A percentile compares a stretch with the other conserved stretches of the same genome.
phyloP scores from a whole-genome alignment of 495 filamentous ascomycete species.

The Bombardia bombarda region DNA sequence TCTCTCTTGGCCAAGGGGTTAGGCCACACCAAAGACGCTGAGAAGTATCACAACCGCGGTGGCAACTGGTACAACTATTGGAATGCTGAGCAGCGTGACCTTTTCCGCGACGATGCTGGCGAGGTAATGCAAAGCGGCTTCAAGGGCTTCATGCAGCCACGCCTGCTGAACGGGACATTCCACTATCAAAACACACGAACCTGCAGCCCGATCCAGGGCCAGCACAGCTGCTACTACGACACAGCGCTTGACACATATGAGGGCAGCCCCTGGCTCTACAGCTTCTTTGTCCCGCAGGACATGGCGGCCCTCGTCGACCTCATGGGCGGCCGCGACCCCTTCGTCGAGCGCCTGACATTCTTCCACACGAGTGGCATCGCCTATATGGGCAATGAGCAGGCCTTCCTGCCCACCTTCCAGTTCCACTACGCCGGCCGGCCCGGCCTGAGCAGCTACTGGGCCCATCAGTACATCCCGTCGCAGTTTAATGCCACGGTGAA shows the following conservation, averaged over 20 bases:
- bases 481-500: slow-evolving; percentile 54
- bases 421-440: slow-evolving; percentile 68
- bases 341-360: slow-evolving; percentile 53
- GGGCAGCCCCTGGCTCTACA: slow-evolving; percentile 62
- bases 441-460: slow-evolving; percentile 50
- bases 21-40: slow-evolving; percentile 37
- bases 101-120: slow-evolving; percentile 16
- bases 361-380: slow-evolving; percentile 56
- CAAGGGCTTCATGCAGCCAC: slow-evolving; percentile 61
- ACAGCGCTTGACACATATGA: slow-evolving; percentile 64
- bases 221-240: slow-evolving; percentile 44
- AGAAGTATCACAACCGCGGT: slow-evolving; percentile 51
- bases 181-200: slow-evolving; percentile 58
- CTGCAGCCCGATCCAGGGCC: slow-evolving; percentile 44
- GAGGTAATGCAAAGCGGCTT: slow-evolving; percentile 35
- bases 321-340: slow-evolving; percentile 51
- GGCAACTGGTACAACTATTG: slow-evolving; percentile 50
- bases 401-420: slow-evolving; percentile 63
- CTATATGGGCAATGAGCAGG: slow-evolving; percentile 68
- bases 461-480: slow-evolving; percentile 57
- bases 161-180: slow-evolving; percentile 54
- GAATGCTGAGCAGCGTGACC: slow-evolving; percentile 34
- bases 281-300: slow-evolving; percentile 65
- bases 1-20: slow-evolving; percentile 46
- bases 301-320: slow-evolving; percentile 51